Conservation (phyloP, 164 flowering plant species). For the Vitis vinifera region DNA sequence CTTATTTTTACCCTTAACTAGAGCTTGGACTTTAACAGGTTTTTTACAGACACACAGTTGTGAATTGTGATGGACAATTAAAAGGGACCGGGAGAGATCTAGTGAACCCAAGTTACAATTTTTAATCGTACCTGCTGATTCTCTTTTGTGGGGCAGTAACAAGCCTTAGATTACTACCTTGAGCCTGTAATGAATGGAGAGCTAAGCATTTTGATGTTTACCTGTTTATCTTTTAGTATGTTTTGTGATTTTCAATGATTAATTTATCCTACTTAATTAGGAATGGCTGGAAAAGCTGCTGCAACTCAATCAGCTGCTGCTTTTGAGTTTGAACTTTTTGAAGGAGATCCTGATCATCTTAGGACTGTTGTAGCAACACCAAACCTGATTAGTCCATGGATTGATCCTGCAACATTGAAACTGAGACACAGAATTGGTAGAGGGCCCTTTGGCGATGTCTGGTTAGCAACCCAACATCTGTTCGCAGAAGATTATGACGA, state of each 20-base stretch:
- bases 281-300: constrained; percentile 64
- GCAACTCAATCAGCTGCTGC: constrained; percentile 27
- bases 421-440: constrained; percentile 84
- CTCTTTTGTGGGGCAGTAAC: no score
- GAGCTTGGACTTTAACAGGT: no score
- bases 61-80: no score
- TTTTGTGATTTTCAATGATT: background rate
- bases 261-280: constrained; percentile 5
- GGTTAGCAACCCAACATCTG: constrained; percentile 86
- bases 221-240: background rate
- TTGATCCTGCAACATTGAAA: constrained; percentile 66
- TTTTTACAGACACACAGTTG: no score
- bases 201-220: background rate
- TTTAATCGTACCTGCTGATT: no score
- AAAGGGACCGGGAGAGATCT: no score
- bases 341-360: constrained; percentile 56
- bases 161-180: background rate
- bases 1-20: no score
- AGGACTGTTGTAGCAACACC: constrained; percentile 63
- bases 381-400: constrained; percentile 49
- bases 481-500: constrained; percentile 66
- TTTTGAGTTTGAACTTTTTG: constrained; percentile 72
- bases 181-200: background rate
- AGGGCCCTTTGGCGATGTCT: constrained; percentile 89
- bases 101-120: no score